Percentiles rank a stretch among this genome's conserved stretches.
Conservation (phyloP, 2,329 filamentous ascomycete genomes). For the Penicillium sp. region DNA sequence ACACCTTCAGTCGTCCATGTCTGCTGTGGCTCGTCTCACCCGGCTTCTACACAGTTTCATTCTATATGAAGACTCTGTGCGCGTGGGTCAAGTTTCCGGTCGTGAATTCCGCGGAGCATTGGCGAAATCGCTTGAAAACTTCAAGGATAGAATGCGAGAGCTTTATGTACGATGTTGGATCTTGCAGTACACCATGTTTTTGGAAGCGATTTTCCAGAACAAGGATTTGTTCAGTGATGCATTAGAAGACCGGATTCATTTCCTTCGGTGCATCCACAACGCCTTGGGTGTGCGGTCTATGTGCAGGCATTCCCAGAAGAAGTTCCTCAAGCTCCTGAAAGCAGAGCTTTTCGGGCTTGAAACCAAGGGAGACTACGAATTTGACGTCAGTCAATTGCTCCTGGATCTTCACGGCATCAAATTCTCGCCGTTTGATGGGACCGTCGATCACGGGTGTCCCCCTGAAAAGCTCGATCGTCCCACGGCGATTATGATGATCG, state of each 20-base stretch:
- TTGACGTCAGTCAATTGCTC: conserved; percentile 81
- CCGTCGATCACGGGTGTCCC: conserved; percentile 78
- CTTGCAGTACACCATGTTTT: conserved; percentile 77
- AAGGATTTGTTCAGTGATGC: conserved; percentile 63
- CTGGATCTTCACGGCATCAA: conserved; percentile 82
- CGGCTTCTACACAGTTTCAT: conserved; percentile 77
- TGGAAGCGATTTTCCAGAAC: conserved; percentile 71
- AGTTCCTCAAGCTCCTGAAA: conserved; percentile 86
- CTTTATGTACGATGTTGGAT: conserved; percentile 89
- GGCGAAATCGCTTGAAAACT: conserved; percentile 43
- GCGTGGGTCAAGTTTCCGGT: conserved; percentile 69
- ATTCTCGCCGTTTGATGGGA: conserved; percentile 67
- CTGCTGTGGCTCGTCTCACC: conserved; percentile 69
- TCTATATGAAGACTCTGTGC: conserved; percentile 82
- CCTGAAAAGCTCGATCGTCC: conserved; percentile 75
- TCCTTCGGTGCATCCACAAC: conserved; percentile 78
- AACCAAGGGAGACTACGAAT: conserved; percentile 78
- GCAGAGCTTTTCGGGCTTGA: conserved; percentile 77
- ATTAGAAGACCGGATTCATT: conserved; percentile 74
- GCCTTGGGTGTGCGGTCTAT: conserved; percentile 80
- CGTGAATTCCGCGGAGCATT: conserved; percentile 57
- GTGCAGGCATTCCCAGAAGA: conserved; percentile 82
- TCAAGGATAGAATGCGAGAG: conserved; percentile 74
- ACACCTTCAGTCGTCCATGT: conserved; percentile 72
- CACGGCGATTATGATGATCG: conserved; percentile 77